phyloP scores from a whole-genome alignment of 352 stramenopile species.

The Globisporangium okanoganense region DNA sequence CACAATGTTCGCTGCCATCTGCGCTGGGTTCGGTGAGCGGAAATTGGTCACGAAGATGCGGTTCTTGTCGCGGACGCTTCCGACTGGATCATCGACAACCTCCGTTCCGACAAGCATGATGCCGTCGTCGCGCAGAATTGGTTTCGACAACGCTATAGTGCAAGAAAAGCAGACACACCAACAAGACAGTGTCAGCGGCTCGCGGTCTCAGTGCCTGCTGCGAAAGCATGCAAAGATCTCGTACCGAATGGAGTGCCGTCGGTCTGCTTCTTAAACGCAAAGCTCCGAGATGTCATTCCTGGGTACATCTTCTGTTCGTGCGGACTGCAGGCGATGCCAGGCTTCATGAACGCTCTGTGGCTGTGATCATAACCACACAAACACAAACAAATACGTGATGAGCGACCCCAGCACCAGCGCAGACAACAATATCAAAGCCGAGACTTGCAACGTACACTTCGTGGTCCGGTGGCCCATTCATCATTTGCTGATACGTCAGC shows the following conservation, averaged over 20 bases:
- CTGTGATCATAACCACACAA: background rate
- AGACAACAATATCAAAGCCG: background rate
- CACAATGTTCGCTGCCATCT: constrained; percentile 26
- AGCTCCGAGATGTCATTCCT: constrained; percentile 14
- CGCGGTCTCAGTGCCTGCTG: background rate
- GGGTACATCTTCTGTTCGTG: background rate
- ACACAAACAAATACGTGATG: background rate
- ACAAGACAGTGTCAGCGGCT: background rate
- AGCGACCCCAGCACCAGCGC: background rate
- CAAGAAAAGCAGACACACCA: background rate
- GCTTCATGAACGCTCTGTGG: constrained; percentile 1
- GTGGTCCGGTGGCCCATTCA: constrained; percentile 17
- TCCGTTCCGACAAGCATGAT: constrained; percentile 70
- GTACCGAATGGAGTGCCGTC: constrained; percentile 40
- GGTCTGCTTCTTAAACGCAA: constrained; percentile 28
- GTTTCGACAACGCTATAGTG: constrained; percentile 75
- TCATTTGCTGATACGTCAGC: constrained; percentile 19
- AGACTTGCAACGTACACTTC: constrained; percentile 24
- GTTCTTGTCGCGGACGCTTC: constrained; percentile 24
- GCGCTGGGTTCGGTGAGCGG: constrained; percentile 17
- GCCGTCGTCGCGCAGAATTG: constrained; percentile 69
- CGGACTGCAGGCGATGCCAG: background rate
- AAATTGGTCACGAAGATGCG: constrained; percentile 66
- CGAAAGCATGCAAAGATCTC: background rate
- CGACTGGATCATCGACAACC: constrained; percentile 7